Base-by-base conservation (phyloP, 73 alveolate species). In the Uronychia setigera region DNA sequence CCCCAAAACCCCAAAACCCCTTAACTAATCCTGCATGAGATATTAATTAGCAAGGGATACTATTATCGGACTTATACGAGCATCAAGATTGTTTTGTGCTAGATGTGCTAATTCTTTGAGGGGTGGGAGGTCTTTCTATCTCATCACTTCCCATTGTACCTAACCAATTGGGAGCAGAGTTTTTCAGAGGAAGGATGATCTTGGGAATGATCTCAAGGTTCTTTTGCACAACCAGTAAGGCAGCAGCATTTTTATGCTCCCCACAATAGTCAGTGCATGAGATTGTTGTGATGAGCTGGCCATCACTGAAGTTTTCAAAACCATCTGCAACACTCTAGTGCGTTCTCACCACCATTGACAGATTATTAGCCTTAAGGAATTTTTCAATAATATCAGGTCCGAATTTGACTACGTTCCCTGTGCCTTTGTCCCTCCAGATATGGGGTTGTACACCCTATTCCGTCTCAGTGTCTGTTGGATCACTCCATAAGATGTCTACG, bases 401-500 rank as follows among this genome's bases (percentile, higher is more conserved):
- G 81, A 88, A 88, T 29, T 79, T 58, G 75, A 87, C 84, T 0
- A 91, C 81, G 58, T 81, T 82, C n/a, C 93, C 88, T 46, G 82
- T 79, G 9, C 93, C 95, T 33, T 58, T 33, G 46, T 87, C 92
- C 59, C 96, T 80, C 1, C 29, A 26, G 27, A 0, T 1, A 58
- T 91, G 78, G 1, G 91, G 96, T 58, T 77, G 80, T 32, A 91
- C 76, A 0, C 96, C 96, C 58, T 29, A 11, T 33, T 91, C 93
- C 14, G 58, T 75, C 34, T 91, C 96, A 25, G 81, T 59, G 82
- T 91, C 96, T 19, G 82, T 32, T 9, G 99, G 99, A 31, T 93
- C 95, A 85, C 93, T 85, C 98, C 97, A 92, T 67, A 95, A 88
- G 30, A 91, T 29, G 59, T 95, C 99, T 35, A 92, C 83, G 29